These are phyloP conservation scores for Talaromyces marneffei DNA, from an alignment of 2,329 filamentous ascomycete genomes.

Conservation along the genomic window DNA sequence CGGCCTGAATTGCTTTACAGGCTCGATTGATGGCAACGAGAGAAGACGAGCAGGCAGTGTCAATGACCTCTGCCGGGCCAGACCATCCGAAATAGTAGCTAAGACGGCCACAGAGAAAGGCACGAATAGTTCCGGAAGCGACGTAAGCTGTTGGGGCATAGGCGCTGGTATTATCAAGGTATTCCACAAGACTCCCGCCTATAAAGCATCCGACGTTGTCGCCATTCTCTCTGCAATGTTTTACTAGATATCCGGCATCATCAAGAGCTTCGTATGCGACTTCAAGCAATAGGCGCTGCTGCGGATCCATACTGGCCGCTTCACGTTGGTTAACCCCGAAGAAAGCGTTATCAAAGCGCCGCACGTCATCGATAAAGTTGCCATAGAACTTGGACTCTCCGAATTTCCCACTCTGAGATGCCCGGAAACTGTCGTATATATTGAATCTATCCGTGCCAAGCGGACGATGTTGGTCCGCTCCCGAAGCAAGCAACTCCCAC, in stretches of 20 bases:
- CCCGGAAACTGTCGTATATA: no score
- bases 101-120: conserved; percentile 37
- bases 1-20: conserved; percentile 24
- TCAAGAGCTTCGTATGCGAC: conserved; percentile 35
- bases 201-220: conserved; percentile 23
- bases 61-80: conserved; percentile 40
- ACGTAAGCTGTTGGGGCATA: conserved; percentile 14
- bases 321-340: conserved; percentile 9
- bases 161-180: conserved; percentile 15
- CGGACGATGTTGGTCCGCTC: no score
- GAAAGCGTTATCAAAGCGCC: conserved; percentile 28
- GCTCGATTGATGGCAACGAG: conserved; percentile 34
- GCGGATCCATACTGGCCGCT: conserved; percentile 11
- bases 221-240: conserved; percentile 15
- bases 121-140: conserved; percentile 27
- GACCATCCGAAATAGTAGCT: conserved; percentile 38
- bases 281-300: conserved; percentile 19
- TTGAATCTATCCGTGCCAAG: no score
- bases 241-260: neutral
- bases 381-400: conserved; percentile 16
- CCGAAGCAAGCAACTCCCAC: no score
- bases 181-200: conserved; percentile 18
- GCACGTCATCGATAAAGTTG: conserved; percentile 19
- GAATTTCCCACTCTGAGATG: no score
- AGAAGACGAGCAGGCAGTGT: conserved; percentile 44